These are phyloP conservation scores for Penicillium sclerotiorum DNA, from an alignment of 2,329 filamentous ascomycete genomes.

Conservation along the genomic window DNA sequence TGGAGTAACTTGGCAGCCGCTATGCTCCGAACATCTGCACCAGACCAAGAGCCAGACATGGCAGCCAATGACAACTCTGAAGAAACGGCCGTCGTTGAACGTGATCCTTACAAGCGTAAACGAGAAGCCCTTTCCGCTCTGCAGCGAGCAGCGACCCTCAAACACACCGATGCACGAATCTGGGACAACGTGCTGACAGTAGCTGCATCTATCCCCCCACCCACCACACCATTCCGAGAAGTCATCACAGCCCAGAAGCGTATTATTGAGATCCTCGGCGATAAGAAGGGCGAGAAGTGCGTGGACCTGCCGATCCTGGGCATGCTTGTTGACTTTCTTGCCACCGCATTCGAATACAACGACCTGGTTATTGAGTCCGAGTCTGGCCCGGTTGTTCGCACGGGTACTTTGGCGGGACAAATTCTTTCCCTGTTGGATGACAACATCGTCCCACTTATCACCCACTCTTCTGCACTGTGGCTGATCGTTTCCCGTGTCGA, in stretches of 20 bases:
- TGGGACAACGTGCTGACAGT: conserved; percentile 97
- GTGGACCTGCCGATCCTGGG: conserved; percentile 74
- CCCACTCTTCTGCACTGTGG: conserved; percentile 76
- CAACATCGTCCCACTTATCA: conserved; percentile 79
- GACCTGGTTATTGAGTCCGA: conserved; percentile 38
- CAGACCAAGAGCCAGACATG: conserved; percentile 30
- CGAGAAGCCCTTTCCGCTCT: conserved; percentile 79
- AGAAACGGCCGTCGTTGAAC: conserved; percentile 18
- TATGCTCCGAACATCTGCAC: conserved; percentile 59
- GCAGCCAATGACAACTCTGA: conserved; percentile 32
- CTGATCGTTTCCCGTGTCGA: conserved; percentile 70
- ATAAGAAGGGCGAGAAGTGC: conserved; percentile 70
- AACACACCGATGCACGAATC: conserved; percentile 85
- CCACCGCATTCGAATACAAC: conserved; percentile 51
- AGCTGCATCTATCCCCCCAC: conserved; percentile 74
- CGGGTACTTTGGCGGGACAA: conserved; percentile 54
- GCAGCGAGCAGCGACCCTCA: conserved; percentile 80
- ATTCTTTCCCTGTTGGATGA: conserved; percentile 74
- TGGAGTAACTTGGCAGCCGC: conserved; percentile 95
- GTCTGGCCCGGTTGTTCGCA: conserved; percentile 43
- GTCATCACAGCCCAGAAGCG: conserved; percentile 74
- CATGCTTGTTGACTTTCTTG: conserved; percentile 71
- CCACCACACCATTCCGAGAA: conserved; percentile 66
- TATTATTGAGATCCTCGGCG: conserved; percentile 72
- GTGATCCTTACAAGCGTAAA: conserved; percentile 64